Evolutionary conservation across 176 grass and related monocot genomes (phyloP).

Genomic region (maize (Zea mays)): Zm-B73-REFERENCE-NAM-5.0 NC_050100.1:212576001-212576500

Average conservation of each 20-base stretch:
- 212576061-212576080: conserved; percentile 40
- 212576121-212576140: conserved; percentile 17
- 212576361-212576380: conserved; percentile 18
- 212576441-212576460: conserved; percentile 35
- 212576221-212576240: conserved; percentile 52
- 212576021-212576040: not conserved
- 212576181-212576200: conserved; percentile 35
- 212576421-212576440: conserved; percentile 3
- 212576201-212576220: conserved; percentile 37
- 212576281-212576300: conserved; percentile 28
- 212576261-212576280: not conserved
- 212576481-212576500: conserved; percentile 41
- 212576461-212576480: conserved; percentile 51
- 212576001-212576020: conserved; percentile 26
- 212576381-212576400: conserved; percentile 13
- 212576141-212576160: conserved; percentile 15
- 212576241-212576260: conserved; percentile 40
- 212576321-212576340: conserved; percentile 47
- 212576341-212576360: conserved; percentile 57
- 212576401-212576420: not conserved
- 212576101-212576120: conserved; percentile 19
- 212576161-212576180: conserved; percentile 32
- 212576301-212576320: conserved; percentile 32
- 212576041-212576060: conserved; percentile 15
- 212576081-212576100: conserved; percentile 1